Percentiles rank a stretch among this genome's conserved stretches.
These are phyloP conservation scores for Miamiensis avidus DNA, from an alignment of 169 alveolate species.

Conservation along the genomic window DNA sequence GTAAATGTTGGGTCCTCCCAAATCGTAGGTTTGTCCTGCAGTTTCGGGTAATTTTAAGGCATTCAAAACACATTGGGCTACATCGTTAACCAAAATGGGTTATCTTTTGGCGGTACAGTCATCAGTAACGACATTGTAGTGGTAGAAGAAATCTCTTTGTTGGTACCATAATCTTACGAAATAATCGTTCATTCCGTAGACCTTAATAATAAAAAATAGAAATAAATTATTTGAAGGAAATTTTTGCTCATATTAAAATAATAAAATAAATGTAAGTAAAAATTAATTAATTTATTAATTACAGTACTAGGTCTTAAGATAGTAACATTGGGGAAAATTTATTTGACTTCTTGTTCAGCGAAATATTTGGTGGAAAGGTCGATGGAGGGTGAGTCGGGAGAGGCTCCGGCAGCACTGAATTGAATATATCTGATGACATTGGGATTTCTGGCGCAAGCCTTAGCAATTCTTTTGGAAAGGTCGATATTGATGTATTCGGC, in stretches of 20 bases:
- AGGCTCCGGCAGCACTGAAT: slow-evolving; percentile 58
- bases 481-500: slow-evolving; percentile 45
- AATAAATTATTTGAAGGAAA: background rate
- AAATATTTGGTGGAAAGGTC: slow-evolving; percentile 44
- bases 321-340: slow-evolving; percentile 54
- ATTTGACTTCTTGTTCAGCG: slow-evolving; percentile 62
- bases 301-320: slow-evolving; percentile 50
- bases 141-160: slow-evolving; percentile 37
- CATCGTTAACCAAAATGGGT: slow-evolving; percentile 52
- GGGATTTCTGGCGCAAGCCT: slow-evolving; percentile 53
- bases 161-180: slow-evolving; percentile 36
- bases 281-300: slow-evolving; percentile 3
- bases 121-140: slow-evolving; percentile 47
- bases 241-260: too few species aligned
- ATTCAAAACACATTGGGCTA: slow-evolving; percentile 43
- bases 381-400: slow-evolving; percentile 41
- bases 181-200: slow-evolving; percentile 41
- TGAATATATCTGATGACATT: slow-evolving; percentile 55
- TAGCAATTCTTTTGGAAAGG: slow-evolving; percentile 51
- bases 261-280: too few species aligned
- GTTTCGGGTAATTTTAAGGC: slow-evolving; percentile 55
- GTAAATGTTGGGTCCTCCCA: slow-evolving; percentile 61
- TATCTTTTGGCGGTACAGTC: slow-evolving; percentile 54
- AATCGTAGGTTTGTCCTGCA: slow-evolving; percentile 56
- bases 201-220: background rate